Base-by-base conservation (phyloP, 768 basidiomycete genomes). In the Podaxis sp. region DNA sequence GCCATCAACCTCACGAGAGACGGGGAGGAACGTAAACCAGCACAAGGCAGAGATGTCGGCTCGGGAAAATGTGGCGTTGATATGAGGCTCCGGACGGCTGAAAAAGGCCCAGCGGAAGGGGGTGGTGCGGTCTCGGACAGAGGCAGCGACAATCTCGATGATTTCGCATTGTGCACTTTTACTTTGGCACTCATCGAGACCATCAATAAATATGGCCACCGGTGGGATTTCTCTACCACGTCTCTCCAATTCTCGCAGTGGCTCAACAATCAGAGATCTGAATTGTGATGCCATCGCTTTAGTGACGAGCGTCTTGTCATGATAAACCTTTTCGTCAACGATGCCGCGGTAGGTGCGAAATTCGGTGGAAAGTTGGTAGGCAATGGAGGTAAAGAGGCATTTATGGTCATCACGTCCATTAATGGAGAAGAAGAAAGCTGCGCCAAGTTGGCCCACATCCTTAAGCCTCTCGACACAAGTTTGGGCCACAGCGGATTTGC, bases 391-490 rank as follows among this genome's bases (percentile, higher is more conserved):
- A 30, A 63, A 37, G 48, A 63, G 40, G 46, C 44, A 30, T 6
- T 10, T 28, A 15, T 40, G 37, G 20, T 57, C 49, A 24, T 50
- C 28, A 6, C 58, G 58, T 6, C 53, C 36, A n/a, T 38, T 37
- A n/a, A 55, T 12, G 5, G 41, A 57, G 24, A 58, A 64, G 24
- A 64, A 64, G 53, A 60, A 64, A n/a, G 58, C 44, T 10, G 58
- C 64, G 20, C 64, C 64, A 7, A 64, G 58, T 30, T 55, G 44
- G 5, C 36, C 28, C 1, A 13, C 12, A 8, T 37, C n/a, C 15
- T 26, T 17, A 2, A 64, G 54, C 15, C 41, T 22, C 13, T 53
- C 17, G 40, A 52, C 53, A 28, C 58, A 56, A 2, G 64, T 64
- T 26, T 55, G 55, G 3, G 55, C 55, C 1, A 56, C 24, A 28